Conservation (phyloP, 2,329 filamentous ascomycete genomes). For the Cercospora berteroae region DNA sequence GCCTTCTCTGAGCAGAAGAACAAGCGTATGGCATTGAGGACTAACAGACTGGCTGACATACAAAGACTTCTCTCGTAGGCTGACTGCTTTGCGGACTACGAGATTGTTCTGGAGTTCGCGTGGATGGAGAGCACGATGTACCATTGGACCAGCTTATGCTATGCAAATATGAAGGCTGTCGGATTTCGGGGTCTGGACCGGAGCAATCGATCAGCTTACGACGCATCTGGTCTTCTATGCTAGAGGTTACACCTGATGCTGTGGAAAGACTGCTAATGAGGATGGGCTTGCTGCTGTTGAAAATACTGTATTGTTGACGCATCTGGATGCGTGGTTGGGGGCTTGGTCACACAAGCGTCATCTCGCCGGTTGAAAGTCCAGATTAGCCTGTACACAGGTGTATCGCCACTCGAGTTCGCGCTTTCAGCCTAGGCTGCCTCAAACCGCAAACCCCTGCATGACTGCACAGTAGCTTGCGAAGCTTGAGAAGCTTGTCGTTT, state of each 20-base stretch:
- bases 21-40: constrained; percentile 54
- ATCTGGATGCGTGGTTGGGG: neutral
- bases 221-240: neutral
- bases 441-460: neutral
- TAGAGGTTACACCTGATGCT: neutral
- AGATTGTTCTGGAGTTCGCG: neutral
- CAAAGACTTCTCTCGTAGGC: constrained; percentile 39
- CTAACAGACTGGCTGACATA: constrained; percentile 47
- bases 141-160: neutral
- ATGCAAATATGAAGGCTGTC: neutral
- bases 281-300: neutral
- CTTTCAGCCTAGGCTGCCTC: neutral
- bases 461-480: neutral
- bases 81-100: neutral
- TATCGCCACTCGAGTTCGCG: neutral
- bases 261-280: neutral
- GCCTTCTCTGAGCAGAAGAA: constrained; percentile 72
- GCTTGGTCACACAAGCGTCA: neutral
- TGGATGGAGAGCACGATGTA: neutral
- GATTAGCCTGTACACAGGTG: neutral
- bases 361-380: neutral
- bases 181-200: too few species aligned
- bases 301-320: neutral
- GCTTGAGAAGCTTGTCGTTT: neutral
- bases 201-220: neutral